Percentiles rank a stretch among this genome's conserved stretches.
phyloP scores from a whole-genome alignment of 1,284 basidiomycete species.

The Taiwanofungus camphoratus region DNA sequence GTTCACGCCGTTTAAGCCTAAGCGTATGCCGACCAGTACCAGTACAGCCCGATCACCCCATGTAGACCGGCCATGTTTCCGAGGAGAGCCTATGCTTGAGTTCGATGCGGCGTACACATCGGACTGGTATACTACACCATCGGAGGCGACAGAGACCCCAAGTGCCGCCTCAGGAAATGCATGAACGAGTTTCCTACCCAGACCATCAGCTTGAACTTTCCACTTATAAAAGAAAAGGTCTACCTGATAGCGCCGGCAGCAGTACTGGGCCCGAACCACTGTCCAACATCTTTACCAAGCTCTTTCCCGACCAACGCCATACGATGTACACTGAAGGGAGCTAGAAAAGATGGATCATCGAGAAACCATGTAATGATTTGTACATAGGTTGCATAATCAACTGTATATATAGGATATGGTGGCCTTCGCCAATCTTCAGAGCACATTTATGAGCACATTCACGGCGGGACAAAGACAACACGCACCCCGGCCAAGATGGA shows the following conservation, averaged over 20 bases:
- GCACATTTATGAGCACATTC: slow-evolving; percentile 4
- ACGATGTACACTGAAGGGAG: slow-evolving; percentile 93
- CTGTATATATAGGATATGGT: slow-evolving; percentile 49
- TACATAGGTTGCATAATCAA: slow-evolving; percentile 72
- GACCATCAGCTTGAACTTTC: slow-evolving; percentile 5
- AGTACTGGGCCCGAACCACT: slow-evolving; percentile 98
- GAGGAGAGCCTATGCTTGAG: slow-evolving; percentile 32
- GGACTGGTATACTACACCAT: slow-evolving; percentile 75
- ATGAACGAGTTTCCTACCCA: slow-evolving; percentile 64
- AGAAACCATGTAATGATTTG: slow-evolving; percentile 93
- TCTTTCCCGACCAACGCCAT: slow-evolving; percentile 95
- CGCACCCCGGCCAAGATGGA: slow-evolving; percentile 84
- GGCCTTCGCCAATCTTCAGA: slow-evolving; percentile 77
- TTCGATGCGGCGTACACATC: slow-evolving; percentile 83
- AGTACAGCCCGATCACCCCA: slow-evolving; percentile 89
- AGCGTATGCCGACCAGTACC: slow-evolving; percentile 79
- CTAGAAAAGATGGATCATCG: slow-evolving; percentile 83
- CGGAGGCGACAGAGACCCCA: slow-evolving; percentile 78
- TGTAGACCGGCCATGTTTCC: slow-evolving; percentile 26
- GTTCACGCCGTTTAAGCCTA: slow-evolving; percentile 92
- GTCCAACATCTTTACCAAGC: slow-evolving; percentile 91
- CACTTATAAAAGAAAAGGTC: slow-evolving; percentile 20
- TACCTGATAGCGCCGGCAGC: slow-evolving; percentile 94
- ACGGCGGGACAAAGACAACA: slow-evolving; percentile 11
- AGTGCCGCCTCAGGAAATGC: slow-evolving; percentile 79